phyloP scores from a whole-genome alignment of 2,329 filamentous ascomycete species.

The Penicillium sp. region DNA sequence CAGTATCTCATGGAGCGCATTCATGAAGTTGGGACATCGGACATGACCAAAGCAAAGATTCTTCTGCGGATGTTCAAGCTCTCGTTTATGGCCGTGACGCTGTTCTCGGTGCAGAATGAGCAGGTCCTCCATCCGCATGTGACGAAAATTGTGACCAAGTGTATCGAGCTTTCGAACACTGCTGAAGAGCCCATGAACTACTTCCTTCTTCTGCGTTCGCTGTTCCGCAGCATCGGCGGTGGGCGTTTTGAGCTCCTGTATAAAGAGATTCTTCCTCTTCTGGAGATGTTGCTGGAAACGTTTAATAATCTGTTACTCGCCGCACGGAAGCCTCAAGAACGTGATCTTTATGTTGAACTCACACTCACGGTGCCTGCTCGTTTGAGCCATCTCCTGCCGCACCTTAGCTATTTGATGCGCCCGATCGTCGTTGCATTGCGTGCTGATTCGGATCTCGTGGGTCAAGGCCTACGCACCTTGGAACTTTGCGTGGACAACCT shows the following conservation, averaged over 20 bases:
- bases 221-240: conserved; percentile 94
- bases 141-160: conserved; percentile 94
- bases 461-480: conserved; percentile 84
- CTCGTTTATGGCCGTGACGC: conserved; percentile 97
- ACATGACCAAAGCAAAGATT: conserved; percentile 89
- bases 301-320: conserved; percentile 91
- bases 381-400: conserved; percentile 87
- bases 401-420: conserved; percentile 94
- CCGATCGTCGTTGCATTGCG: conserved; percentile 92
- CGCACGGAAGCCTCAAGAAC: conserved; percentile 80
- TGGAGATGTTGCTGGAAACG: conserved; percentile 96
- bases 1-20: conserved; percentile 97
- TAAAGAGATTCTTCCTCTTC: conserved; percentile 89
- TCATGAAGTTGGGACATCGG: conserved; percentile 84
- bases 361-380: conserved; percentile 93
- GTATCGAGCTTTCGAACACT: conserved; percentile 89
- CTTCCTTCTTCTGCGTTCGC: conserved; percentile 81
- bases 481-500: conserved; percentile 98
- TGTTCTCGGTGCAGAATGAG: conserved; percentile 93
- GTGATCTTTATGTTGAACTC: conserved; percentile 94
- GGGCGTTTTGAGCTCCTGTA: conserved; percentile 97
- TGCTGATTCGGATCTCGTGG: conserved; percentile 86
- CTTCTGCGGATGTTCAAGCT: conserved; percentile 91
- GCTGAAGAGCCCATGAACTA: conserved; percentile 99
- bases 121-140: conserved; percentile 92